These are phyloP conservation scores for Mycena galopus DNA, from an alignment of 768 basidiomycete genomes.

Conservation along the genomic window DNA sequence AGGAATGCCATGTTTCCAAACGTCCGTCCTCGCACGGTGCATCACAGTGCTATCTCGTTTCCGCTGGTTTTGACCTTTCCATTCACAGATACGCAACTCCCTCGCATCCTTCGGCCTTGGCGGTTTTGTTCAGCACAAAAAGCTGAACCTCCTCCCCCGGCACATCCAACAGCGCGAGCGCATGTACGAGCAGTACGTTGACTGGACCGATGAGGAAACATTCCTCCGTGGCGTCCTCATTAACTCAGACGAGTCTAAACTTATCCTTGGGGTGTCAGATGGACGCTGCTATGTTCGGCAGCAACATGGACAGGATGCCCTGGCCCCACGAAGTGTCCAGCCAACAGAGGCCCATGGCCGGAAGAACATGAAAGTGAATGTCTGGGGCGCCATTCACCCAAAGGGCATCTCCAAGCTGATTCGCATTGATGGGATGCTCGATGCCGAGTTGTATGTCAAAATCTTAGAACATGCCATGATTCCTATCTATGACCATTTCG, in stretches of 20 bases:
- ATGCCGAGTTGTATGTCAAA: too few species aligned
- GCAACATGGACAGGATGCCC: not conserved
- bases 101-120: not conserved
- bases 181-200: not conserved
- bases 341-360: constrained; percentile 4
- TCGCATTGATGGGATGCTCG: too few species aligned
- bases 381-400: too few species aligned
- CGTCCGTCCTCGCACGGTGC: not conserved
- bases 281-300: not conserved
- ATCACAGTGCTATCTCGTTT: not conserved
- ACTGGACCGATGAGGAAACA: not conserved
- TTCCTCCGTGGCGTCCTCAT: constrained; percentile 8
- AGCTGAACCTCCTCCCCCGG: not conserved
- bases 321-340: constrained; percentile 4
- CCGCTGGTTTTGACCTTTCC: not conserved
- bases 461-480: not conserved
- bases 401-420: too few species aligned
- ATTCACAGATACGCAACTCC: not conserved
- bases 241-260: too few species aligned
- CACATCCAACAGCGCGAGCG: not conserved
- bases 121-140: not conserved
- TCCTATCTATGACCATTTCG: not conserved
- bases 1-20: not conserved
- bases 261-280: constrained; percentile 9
- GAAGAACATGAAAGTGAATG: not conserved